Evolutionary conservation across 495 filamentous ascomycete species (phyloP), one percentile per base, ranked within the genome.

Genomic region (Xylaria grammica): DNA sequence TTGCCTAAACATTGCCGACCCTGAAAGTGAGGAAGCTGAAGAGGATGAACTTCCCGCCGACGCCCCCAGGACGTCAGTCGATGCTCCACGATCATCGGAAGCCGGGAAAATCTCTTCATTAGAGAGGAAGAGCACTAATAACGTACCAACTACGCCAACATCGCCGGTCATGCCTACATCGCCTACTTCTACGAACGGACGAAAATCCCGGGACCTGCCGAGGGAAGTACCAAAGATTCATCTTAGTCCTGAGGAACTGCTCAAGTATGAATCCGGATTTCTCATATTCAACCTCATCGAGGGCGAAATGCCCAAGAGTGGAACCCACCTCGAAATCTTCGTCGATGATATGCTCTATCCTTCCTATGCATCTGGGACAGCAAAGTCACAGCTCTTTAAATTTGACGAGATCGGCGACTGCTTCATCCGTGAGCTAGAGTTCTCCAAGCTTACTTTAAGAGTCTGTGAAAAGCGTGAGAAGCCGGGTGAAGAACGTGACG

Each of bases 311-410:
- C 84, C 90, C 17, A 88, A 91, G 61, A 87, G 81, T 50, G 85
- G 93, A 68, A 89, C 88, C 24, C 88, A 91, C 69, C 78, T 99
- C 36, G 94, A 99, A 71, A 87, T 98, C 20, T 72, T 96, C 49
- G 94, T 98, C 77, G 95, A 99, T 75, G 95, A 99, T 70, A 92
- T 93, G 84, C 84, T 90, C 48, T 98, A 94, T 83, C 91, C 95
- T 1, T 89, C 93, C 2, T 97, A 96, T 71, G 79, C 81, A n/a
- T 93, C 92, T 15, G 84, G 88, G 9, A 92, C 88, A 61, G 86
- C 93, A 30, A 89, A 83, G 67, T 80, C 81, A 6, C 88, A 82
- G 63, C 78, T 83, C 2, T 82, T 84, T 62, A 90, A 85, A 42
- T 91, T 97, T 70, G 87, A 93, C 62, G 95, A 98, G 79, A 91